Base-by-base conservation (phyloP, 106 monocot genomes). In the Allium sativum region DNA sequence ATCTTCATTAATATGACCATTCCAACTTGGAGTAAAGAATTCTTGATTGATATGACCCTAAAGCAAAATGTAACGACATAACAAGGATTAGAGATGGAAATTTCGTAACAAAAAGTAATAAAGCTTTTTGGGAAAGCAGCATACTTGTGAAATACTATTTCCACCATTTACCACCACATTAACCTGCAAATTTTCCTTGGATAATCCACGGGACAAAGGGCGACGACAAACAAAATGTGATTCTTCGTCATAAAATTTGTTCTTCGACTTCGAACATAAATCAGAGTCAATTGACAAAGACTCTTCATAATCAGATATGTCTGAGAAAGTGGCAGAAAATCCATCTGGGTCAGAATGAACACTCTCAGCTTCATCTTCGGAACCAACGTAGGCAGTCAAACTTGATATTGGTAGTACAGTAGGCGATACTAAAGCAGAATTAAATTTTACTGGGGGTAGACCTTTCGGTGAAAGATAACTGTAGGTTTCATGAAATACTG, bases 101-200 rank as follows among this genome's bases (percentile, higher is more conserved):
- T 31, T 31, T 31, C 31, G 31, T 31, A 31, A 31, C 31, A 5
- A 2, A 31, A 31, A 31, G 22, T 31, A 31, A 31, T 31, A 31
- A 31, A 31, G 1, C 31, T 31, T 31, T 31, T 31, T 31, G 31
- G 31, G 5, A 31, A 31, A 31, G 31, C 1, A 31, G 1, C 31
- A 31, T 31, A 31, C 31, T 7, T 42, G 50, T 45, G 8, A 42
- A 59, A 12, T 14, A 17, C 16, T 21, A 56, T 18, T 40, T 56
- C 18, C 64, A 44, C 4, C 62, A 58, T 44, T 58, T 70, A 45
- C 63, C 42, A 67, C 52, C 1, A 88, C 62, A 12, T 87, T 75
- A 58, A 91, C 67, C 47, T 62, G 78, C 21, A 96, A 66, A 52
- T 87, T 81, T 55, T 96, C 86, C 75, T 83, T 90, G 0, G 84